Base-by-base conservation (phyloP, 2,329 filamentous ascomycete species). In the Alternaria arbusti region DNA sequence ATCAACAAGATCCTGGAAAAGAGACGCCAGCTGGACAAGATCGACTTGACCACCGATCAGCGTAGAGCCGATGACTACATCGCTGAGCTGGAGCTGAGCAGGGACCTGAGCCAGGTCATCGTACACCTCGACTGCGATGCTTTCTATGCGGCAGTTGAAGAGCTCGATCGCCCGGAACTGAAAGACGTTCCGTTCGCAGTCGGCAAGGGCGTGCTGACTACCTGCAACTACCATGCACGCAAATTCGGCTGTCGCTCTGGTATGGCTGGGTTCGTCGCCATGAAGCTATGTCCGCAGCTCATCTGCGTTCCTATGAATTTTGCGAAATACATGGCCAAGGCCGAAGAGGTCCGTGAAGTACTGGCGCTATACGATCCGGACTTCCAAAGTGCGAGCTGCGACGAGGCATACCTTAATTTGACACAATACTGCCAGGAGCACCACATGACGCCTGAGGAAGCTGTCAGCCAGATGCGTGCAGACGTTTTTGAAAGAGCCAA, bases 41-140 rank as follows among this genome's bases (percentile, higher is more conserved):
- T 91, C 3, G 92, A 97, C 71, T 82, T 97, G 28, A 88, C 88
- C 45, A 84, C 86, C 30, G 91, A 97, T 63, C 80, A 91, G 28
- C 89, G 91, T 47, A 88, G 88, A 61, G 94, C 93, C 20, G 94
- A 98, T 77, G 89, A 92, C 65, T 89, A 93, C 64, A 90, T 98
- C 57, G 85, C 89, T 1, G 89, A 95, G 71, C 86, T 97, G 20
- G 96, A 99, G 74, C 77, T 89, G 8, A 85, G 86, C 1, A 87
- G 96, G 50, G 94, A 98, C 74, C 83, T 99, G 36, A 90, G 90
- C 1, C 96, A 98, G 78, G 85, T 88, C 61, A 88, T 98, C 23
- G 91, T 98, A 1, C 96, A 99, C 77, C 87, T 98, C 51, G 96
- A 99, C 79, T 98, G 96, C 80, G 96, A 99, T 83, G 96, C 96